A percentile compares a stretch with the other conserved stretches of the same genome.
These are phyloP conservation scores for Cladosporium sp. DNA, from an alignment of 2,329 filamentous ascomycete species.

Conservation along the genomic window DNA sequence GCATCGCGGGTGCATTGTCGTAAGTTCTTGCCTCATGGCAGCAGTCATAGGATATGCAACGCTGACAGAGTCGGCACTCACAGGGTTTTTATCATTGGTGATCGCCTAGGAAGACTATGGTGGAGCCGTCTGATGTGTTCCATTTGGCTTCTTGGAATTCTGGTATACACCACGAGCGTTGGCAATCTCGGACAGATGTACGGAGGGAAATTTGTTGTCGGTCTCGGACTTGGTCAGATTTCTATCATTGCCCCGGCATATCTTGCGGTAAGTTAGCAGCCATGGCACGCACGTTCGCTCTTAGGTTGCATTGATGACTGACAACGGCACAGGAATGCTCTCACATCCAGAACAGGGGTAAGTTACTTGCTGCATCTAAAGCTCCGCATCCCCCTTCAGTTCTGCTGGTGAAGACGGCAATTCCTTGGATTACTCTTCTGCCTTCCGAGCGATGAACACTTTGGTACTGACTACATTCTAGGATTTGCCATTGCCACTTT, in stretches of 20 bases:
- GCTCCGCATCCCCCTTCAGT: too few relatives aligned
- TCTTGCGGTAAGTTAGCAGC: slow-evolving; percentile 40
- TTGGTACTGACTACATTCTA: slow-evolving; percentile 55
- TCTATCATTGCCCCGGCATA: slow-evolving; percentile 47
- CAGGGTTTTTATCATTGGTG: slow-evolving; percentile 49
- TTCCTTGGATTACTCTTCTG: too few relatives aligned
- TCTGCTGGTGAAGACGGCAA: too few relatives aligned
- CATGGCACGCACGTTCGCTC: background rate
- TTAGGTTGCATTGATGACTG: background rate
- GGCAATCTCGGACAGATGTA: slow-evolving; percentile 48
- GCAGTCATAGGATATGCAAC: too few relatives aligned
- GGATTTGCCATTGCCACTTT: slow-evolving; percentile 68
- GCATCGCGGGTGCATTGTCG: slow-evolving; percentile 57
- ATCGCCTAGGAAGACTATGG: slow-evolving; percentile 37
- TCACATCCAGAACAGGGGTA: background rate
- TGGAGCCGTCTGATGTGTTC: slow-evolving; percentile 38
- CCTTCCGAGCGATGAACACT: too few relatives aligned
- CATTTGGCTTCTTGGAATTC: slow-evolving; percentile 39
- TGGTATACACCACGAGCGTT: slow-evolving; percentile 35
- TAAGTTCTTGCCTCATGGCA: background rate
- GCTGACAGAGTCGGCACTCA: slow-evolving; percentile 31
- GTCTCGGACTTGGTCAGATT: slow-evolving; percentile 47
- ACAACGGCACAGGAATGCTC: background rate
- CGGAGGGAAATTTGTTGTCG: slow-evolving; percentile 55
- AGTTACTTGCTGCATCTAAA: background rate